A percentile compares a stretch with the other conserved stretches of the same genome.
phyloP scores from a whole-genome alignment of 1,284 basidiomycete genomes.

The Leccinum ponderosum region DNA sequence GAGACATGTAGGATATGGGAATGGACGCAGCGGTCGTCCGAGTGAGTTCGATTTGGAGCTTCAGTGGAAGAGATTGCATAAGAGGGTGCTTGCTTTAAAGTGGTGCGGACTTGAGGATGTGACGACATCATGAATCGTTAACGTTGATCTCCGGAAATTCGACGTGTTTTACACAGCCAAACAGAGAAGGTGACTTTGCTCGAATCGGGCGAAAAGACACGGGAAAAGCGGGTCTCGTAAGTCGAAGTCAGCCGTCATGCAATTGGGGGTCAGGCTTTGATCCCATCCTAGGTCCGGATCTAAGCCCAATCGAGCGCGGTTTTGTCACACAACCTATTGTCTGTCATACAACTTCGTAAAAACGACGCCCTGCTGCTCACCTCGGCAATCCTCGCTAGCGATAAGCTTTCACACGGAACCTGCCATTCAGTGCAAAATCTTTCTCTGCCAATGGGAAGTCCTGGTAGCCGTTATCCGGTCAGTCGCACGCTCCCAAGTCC shows the following conservation, averaged over 20 bases:
- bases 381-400: not conserved
- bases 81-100: conserved; percentile 19
- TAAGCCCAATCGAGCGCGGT: conserved; percentile 12
- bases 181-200: conserved; percentile 12
- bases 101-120: conserved; percentile 21
- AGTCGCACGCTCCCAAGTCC: conserved; percentile 18
- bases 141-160: conserved; percentile 36
- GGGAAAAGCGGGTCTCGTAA: conserved; percentile 38
- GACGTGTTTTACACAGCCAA: conserved; percentile 25
- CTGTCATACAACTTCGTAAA: not conserved
- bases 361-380: not conserved
- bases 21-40: not conserved
- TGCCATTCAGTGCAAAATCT: not conserved
- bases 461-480: conserved; percentile 25
- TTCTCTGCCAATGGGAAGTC: conserved; percentile 16
- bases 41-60: not conserved
- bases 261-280: conserved; percentile 27
- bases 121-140: conserved; percentile 21
- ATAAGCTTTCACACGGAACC: not conserved
- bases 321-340: conserved; percentile 5
- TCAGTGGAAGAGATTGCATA: conserved; percentile 9
- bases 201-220: conserved; percentile 34
- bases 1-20: conserved; percentile 47
- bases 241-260: conserved; percentile 32
- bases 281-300: conserved; percentile 12